Conservation (phyloP, 2,329 filamentous ascomycete species). For the Fusarium mangiferae region DNA sequence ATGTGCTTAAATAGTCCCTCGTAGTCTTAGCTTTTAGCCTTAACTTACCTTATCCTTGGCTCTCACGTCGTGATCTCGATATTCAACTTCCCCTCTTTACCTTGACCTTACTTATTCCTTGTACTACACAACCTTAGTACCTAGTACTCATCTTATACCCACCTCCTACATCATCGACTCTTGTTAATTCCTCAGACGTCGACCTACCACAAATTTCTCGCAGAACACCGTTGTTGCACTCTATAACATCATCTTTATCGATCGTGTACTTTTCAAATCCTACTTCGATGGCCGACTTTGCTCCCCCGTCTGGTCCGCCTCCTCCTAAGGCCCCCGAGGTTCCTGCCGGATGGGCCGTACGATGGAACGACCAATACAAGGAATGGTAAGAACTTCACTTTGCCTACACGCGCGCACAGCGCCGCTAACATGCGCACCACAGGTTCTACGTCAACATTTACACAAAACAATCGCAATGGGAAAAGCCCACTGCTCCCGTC, state of each 20-base stretch:
- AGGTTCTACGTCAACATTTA: conserved; percentile 93
- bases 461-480: conserved; percentile 93
- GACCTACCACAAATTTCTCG: not conserved
- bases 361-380: conserved; percentile 88
- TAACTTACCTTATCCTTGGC: not conserved
- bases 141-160: not conserved
- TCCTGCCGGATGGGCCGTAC: conserved; percentile 78
- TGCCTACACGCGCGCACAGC: not conserved
- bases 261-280: not conserved
- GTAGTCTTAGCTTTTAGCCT: conserved; percentile 1
- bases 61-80: not conserved
- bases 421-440: conserved; percentile 22
- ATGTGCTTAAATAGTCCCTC: conserved; percentile 25
- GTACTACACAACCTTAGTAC: not conserved
- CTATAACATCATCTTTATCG: not conserved
- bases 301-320: conserved; percentile 64
- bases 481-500: conserved; percentile 78
- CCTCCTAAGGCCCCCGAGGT: conserved; percentile 72
- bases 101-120: not conserved
- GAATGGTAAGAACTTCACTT: conserved; percentile 70
- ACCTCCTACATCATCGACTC: conserved; percentile 33
- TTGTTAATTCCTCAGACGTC: not conserved
- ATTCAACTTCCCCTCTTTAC: conserved; percentile 15
- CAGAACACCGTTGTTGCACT: not conserved
- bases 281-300: conserved; percentile 63